Evolutionary conservation across 176 grass and related monocot species (phyloP), one percentile per base, ranked within the genome.

Genomic region (Poa annua): DNA sequence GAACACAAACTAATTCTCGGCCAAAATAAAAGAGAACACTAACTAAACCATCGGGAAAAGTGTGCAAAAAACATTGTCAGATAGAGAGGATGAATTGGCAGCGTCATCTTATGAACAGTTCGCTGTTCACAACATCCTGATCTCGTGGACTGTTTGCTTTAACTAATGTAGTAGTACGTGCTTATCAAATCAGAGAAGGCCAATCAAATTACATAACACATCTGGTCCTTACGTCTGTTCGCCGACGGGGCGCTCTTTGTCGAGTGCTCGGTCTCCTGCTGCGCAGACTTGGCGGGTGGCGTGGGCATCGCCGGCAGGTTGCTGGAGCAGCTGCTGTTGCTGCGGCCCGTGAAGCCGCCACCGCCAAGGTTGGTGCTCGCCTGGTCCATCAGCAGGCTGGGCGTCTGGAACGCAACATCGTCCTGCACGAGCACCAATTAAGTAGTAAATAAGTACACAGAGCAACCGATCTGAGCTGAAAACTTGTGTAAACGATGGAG

Each of bases 331-430:
- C 88, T 79, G 49, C 84, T 90, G 79, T 74, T 87, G 81, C 48
- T 89, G 83, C 64, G 79, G 68, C 64, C 86, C 56, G 84, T 86
- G 77, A 83, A 56, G 70, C 59, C 54, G 81, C 83, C 88, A 78
- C 83, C 88, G 81, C 83, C 89, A 6, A 85, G 73, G 71, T 60
- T 85, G 45, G 79, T 45, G 49, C 88, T 86, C 56, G 69, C 32
- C 49, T 93, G 93, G 44, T 99, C 96, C 91, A 90, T 88, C 50
- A 85, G 85, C 20, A 94, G 67, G 89, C 93, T 96, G 26, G 91
- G 85, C 11, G 91, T 72, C 76, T 89, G 83, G 75, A 88, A 85
- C 21, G 89, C 85, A 11, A 90, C 66, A 78, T 99, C 91, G 84
- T 99, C 93, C 96, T 99, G 80, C 71, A 33, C 16, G 45, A 36